Evolutionary conservation across 2,329 filamentous ascomycete genomes (phyloP), one percentile per base, ranked within the genome.

Genomic region (Colletotrichum echinochloae): DNA sequence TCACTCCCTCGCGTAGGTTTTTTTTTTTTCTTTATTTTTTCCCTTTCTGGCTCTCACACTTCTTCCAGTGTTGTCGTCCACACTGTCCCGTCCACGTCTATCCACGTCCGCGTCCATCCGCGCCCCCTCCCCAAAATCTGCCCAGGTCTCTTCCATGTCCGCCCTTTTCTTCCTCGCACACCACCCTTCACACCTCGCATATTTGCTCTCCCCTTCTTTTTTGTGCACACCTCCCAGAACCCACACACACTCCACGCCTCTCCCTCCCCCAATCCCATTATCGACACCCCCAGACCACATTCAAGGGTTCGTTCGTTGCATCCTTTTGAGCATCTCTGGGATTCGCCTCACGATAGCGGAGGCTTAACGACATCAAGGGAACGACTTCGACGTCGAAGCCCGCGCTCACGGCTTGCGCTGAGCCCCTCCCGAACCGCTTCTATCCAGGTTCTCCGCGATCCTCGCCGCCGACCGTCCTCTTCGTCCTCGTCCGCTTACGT

Each of bases 221-320:
- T 69, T 72, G 72, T 74, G 72, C 74, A 75, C 75, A 74, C 75
- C 74, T 74, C 74, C 73, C 73, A 74, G 71, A 73, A 74, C 75
- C 75, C 74, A 74, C 75, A 74, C 75, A 76, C 74, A 73, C 78
- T 80, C 78, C 79, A 81, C 80, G 77, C 80, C 80, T 81, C 80
- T 75, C 76, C 74, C 77, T 79, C 76, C 74, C 77, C 77, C 78
- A 80, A 81, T 81, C 77, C 76, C 78, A 81, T 81, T 81, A 81
- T 81, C 80, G 80, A 81, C 80, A 81, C 80, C 78, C 80, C 80
- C 80, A 71, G 65, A 70, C 71, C 63, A 68, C 71, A 71, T 65
- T 69, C 72, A 70, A 73, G 70, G 72, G 72, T 70, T 73, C 66
- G 72, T 73, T 71, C 57, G 54, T 72, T 70, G 70, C 65, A 69